Conservation (phyloP, 2,329 filamentous ascomycete species). For the Neocucurbitaria cava region DNA sequence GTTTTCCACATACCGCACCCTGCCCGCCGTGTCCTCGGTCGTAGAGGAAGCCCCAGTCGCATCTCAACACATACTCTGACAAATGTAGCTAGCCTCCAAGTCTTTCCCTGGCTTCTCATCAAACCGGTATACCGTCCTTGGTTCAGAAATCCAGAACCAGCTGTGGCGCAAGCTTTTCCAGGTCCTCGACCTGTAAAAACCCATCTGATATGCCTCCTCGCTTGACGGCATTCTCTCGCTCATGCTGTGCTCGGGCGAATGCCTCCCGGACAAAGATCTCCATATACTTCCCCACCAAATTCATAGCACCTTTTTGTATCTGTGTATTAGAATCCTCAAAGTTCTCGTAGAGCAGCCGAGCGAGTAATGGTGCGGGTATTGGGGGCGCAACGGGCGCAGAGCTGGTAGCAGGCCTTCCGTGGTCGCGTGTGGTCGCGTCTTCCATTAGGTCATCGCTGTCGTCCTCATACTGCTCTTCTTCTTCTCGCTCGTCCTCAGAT, state of each 20-base stretch:
- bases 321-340: constrained; percentile 63
- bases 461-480: constrained; percentile 31
- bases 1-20: not conserved
- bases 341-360: constrained; percentile 77
- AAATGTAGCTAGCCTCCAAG: not conserved
- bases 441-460: constrained; percentile 41
- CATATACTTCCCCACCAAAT: constrained; percentile 81
- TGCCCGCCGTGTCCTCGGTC: not conserved
- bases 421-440: constrained; percentile 22
- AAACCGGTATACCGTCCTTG: not conserved
- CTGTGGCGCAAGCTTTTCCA: constrained; percentile 87
- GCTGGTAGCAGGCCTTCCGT: constrained; percentile 15
- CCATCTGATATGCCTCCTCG: constrained; percentile 54
- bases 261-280: constrained; percentile 92
- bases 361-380: constrained; percentile 77
- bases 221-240: constrained; percentile 62
- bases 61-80: not conserved
- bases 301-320: constrained; percentile 58
- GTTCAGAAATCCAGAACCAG: constrained; percentile 81
- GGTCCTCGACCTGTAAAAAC: constrained; percentile 85
- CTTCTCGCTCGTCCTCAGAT: constrained; percentile 35
- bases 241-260: constrained; percentile 77
- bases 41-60: not conserved
- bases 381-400: constrained; percentile 37
- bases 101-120: not conserved